phyloP scores from a whole-genome alignment of 2,329 filamentous ascomycete genomes.

The Aspergillus brunneoviolaceus region DNA sequence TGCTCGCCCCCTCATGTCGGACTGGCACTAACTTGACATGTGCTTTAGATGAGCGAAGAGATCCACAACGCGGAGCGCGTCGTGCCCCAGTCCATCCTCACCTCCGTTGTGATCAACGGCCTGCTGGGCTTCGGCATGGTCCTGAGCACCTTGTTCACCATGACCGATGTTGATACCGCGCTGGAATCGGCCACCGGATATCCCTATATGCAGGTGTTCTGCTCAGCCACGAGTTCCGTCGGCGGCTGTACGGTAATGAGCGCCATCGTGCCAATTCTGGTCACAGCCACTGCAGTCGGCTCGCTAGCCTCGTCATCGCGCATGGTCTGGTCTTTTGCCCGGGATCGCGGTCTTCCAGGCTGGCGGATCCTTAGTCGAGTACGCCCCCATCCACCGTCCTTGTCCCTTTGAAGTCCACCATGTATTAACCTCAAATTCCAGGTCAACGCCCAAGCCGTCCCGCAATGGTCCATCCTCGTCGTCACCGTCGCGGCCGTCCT shows the following conservation, averaged over 20 bases:
- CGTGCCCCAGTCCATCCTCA: conserved; percentile 4
- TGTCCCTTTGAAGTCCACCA: no score
- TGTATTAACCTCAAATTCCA: background rate
- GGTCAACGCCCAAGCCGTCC: conserved; percentile 5
- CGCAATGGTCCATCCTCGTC: conserved; percentile 5
- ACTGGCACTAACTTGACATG: no score
- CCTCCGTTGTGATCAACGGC: conserved; percentile 2
- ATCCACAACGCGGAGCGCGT: conserved; percentile 3
- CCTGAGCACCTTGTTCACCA: conserved; percentile 4
- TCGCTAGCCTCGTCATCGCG: background rate
- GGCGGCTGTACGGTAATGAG: conserved; percentile 5
- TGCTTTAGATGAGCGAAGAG: conserved; percentile 4
- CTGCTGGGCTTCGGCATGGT: conserved; percentile 2
- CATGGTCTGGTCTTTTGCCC: conserved; percentile 1
- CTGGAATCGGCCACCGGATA: background rate
- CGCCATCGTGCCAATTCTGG: conserved; percentile 2
- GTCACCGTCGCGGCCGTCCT: background rate
- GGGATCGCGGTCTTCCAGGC: conserved; percentile 3
- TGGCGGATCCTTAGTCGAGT: background rate
- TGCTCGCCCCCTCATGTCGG: no score
- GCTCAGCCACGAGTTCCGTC: background rate
- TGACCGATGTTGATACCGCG: background rate
- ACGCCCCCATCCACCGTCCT: background rate
- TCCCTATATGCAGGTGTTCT: conserved; percentile 6
- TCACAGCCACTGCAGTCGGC: background rate